phyloP scores from a whole-genome alignment of 202 grass and related monocot species.

The Elaeis oleifera region DNA sequence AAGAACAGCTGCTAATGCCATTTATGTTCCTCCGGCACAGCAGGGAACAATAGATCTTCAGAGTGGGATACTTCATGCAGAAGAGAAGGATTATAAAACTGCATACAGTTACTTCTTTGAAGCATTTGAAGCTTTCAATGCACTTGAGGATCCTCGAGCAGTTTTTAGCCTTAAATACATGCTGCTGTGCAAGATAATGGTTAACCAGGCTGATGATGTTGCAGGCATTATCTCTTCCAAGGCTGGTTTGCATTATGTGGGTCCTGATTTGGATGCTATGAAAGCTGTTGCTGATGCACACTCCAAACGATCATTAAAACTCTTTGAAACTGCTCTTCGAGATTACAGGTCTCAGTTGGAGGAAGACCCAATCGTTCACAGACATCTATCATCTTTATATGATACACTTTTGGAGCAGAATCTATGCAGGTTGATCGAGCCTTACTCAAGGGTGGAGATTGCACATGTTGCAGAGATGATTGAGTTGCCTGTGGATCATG shows the following conservation, averaged over 20 bases:
- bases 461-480: constrained; percentile 74
- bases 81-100: constrained; percentile 96
- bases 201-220: constrained; percentile 91
- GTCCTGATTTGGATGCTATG: constrained; percentile 94
- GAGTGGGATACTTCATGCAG: constrained; percentile 87
- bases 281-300: constrained; percentile 90
- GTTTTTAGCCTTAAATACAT: constrained; percentile 95
- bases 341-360: constrained; percentile 74
- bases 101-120: constrained; percentile 97
- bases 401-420: constrained; percentile 94
- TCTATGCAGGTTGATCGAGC: constrained; percentile 86
- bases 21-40: constrained; percentile 91
- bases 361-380: constrained; percentile 90
- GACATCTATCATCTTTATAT: constrained; percentile 87
- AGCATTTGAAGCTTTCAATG: constrained; percentile 90
- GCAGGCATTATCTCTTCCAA: constrained; percentile 86
- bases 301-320: constrained; percentile 76
- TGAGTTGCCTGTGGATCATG: constrained; percentile 68
- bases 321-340: constrained; percentile 70
- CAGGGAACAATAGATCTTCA: constrained; percentile 93
- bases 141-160: constrained; percentile 68
- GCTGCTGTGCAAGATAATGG: constrained; percentile 98
- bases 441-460: constrained; percentile 78
- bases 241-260: constrained; percentile 79
- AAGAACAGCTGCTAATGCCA: constrained; percentile 87